Base-by-base conservation (phyloP, 1,139 yeast species). In the Pichia terricola region DNA sequence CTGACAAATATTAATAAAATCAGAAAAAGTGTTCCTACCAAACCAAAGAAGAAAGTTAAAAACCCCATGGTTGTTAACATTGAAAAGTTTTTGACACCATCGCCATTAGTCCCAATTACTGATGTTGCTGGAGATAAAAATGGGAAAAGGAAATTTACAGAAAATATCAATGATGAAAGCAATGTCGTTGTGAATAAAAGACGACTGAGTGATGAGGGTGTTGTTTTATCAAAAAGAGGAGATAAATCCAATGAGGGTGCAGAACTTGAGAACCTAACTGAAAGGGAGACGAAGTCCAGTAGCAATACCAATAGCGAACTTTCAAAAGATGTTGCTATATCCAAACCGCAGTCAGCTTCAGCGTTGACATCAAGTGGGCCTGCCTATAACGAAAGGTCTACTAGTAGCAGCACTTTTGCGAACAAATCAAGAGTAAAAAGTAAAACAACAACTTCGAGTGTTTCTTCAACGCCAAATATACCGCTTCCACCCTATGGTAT, bases 401-500 rank as follows among this genome's bases (percentile, higher is more conserved):
- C 22, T 16, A 16, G 22, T 16, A 16, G 22, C 22, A 16, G 22
- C 22, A 16, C 22, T 16, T 16, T 16, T 16, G 22, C 22, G 22
- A 16, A 16, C 22, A 16, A 16, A 16, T 16, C 22, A 16, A 16
- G 22, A 16, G 22, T 16, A 16, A 16, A 16, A 16, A 16, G 22
- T 16, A 16, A 16, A 16, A 16, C 22, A 16, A 16, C 22, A 16
- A 16, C 22, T 16, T 16, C 22, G 22, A 16, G 22, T 16, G 22
- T 16, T 16, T 16, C 22, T 16, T 5, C 4, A 11, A 38, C 35
- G 11, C 42, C 46, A 10, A 22, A 28, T 10, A 46, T 45, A 4
- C 51, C 50, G 8, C 26, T 45, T 11, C 51, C 49, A 26, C 51
- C 51, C 6, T 50, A 53, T 22, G 49, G 53, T 4, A 41, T 34